Percentiles rank a stretch among this genome's conserved stretches.
These are phyloP conservation scores for Lyophyllum decastes DNA, from an alignment of 768 basidiomycete genomes.

Conservation along the genomic window DNA sequence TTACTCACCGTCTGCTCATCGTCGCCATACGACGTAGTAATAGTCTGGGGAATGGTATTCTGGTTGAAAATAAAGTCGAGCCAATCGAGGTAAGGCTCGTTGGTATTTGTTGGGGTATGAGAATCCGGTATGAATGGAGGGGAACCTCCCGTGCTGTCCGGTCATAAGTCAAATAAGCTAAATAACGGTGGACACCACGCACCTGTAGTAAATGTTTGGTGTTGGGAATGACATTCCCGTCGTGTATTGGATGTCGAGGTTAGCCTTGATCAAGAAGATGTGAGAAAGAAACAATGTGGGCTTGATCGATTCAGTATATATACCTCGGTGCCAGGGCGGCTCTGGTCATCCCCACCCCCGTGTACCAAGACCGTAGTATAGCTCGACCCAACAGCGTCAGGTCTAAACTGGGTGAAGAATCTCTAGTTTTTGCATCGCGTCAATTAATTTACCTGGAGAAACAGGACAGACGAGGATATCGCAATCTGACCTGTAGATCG, in stretches of 20 bases:
- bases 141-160: constrained; percentile 67
- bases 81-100: constrained; percentile 70
- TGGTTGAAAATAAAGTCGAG: constrained; percentile 50
- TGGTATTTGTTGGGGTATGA: constrained; percentile 50
- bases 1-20: constrained; percentile 50
- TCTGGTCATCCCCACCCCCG: constrained; percentile 58
- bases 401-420: constrained; percentile 51
- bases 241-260: constrained; percentile 72
- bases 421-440: constrained; percentile 32
- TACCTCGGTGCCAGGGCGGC: constrained; percentile 57
- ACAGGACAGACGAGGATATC: constrained; percentile 5
- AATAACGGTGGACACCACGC: constrained; percentile 9
- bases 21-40: constrained; percentile 67
- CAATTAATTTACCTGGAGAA: not conserved
- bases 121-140: constrained; percentile 61
- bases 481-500: constrained; percentile 47
- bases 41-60: constrained; percentile 53
- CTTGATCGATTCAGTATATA: not conserved
- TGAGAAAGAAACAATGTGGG: not conserved
- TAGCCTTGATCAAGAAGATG: constrained; percentile 39
- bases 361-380: constrained; percentile 49
- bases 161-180: too few relatives aligned
- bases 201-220: constrained; percentile 62
- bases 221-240: constrained; percentile 60
- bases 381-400: constrained; percentile 45